phyloP scores from a whole-genome alignment of 768 basidiomycete species.

The Mycena belliarum region DNA sequence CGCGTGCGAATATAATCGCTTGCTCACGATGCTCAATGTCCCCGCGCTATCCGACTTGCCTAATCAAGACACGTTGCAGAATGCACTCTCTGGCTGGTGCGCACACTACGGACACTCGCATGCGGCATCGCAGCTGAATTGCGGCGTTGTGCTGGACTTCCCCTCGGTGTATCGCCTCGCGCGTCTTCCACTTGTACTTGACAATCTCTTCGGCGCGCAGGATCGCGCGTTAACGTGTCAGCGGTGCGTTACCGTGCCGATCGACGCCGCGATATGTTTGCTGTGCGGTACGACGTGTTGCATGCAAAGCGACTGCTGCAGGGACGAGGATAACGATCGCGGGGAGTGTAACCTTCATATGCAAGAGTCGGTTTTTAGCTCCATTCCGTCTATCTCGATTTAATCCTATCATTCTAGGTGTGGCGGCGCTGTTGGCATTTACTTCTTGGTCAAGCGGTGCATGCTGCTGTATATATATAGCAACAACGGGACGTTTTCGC shows the following conservation, averaged over 20 bases:
- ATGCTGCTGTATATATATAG: conserved; percentile 87
- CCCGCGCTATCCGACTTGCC: conserved; percentile 79
- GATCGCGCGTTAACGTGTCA: conserved; percentile 74
- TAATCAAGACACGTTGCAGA: conserved; percentile 84
- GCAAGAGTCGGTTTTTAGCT: conserved; percentile 71
- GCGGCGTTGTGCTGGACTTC: conserved; percentile 79
- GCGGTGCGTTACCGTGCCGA: conserved; percentile 76
- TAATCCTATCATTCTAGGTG: conserved; percentile 54
- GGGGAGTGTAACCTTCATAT: conserved; percentile 98
- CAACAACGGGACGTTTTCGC: conserved; percentile 83
- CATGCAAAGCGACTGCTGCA: conserved; percentile 91
- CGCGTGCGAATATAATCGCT: conserved; percentile 74
- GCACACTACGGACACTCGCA: conserved; percentile 85
- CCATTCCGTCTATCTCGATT: not conserved
- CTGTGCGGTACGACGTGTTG: conserved; percentile 88
- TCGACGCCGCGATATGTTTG: conserved; percentile 88
- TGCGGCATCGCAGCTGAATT: conserved; percentile 75
- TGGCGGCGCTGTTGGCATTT: conserved; percentile 85
- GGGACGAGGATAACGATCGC: conserved; percentile 60
- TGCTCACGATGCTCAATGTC: conserved; percentile 74
- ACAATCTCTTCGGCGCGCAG: conserved; percentile 77
- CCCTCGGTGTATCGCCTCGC: conserved; percentile 83
- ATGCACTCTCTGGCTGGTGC: conserved; percentile 88
- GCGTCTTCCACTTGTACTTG: conserved; percentile 77
- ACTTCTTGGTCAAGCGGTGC: conserved; percentile 90